Evolutionary conservation across 2,329 filamentous ascomycete species (phyloP).

Genomic region (Blastomyces percursus): DNA sequence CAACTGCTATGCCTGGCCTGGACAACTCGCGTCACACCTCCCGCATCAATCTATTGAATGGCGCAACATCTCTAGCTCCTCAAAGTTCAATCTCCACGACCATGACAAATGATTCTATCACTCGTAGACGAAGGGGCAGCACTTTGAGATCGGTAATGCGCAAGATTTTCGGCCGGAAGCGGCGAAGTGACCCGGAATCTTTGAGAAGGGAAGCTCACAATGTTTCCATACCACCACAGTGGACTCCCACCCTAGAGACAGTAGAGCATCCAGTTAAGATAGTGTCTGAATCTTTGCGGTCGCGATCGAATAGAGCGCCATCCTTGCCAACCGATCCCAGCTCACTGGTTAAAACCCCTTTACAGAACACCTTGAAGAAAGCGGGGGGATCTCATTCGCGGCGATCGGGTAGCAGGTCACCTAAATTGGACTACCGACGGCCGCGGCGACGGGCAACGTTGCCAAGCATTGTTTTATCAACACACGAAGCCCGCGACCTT

Average conservation of each 20-base stretch:
- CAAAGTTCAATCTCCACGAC: constrained; percentile 19
- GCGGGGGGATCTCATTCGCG: neutral
- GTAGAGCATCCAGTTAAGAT: constrained; percentile 18
- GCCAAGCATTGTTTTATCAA: constrained; percentile 35
- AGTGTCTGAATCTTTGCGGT: constrained; percentile 18
- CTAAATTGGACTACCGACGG: constrained; percentile 6
- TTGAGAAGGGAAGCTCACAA: constrained; percentile 13
- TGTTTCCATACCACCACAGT: constrained; percentile 2
- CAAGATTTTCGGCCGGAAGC: constrained; percentile 33
- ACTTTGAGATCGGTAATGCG: constrained; percentile 36
- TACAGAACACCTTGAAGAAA: neutral
- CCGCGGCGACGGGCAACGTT: constrained; percentile 34
- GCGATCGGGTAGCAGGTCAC: neutral
- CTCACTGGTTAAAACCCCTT: neutral
- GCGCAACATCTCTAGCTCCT: constrained; percentile 14
- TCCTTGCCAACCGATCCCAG: constrained; percentile 8
- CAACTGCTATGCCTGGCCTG: constrained; percentile 7
- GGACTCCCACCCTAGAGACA: constrained; percentile 11
- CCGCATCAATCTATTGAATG: constrained; percentile 12
- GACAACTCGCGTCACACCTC: constrained; percentile 10
- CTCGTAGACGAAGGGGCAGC: constrained; percentile 32
- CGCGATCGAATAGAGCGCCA: constrained; percentile 9
- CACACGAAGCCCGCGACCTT: constrained; percentile 26
- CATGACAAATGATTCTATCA: constrained; percentile 17
- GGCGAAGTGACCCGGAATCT: constrained; percentile 25